Base-by-base conservation (phyloP, 495 filamentous ascomycete species). In the Sphaerosporella brunnea region DNA sequence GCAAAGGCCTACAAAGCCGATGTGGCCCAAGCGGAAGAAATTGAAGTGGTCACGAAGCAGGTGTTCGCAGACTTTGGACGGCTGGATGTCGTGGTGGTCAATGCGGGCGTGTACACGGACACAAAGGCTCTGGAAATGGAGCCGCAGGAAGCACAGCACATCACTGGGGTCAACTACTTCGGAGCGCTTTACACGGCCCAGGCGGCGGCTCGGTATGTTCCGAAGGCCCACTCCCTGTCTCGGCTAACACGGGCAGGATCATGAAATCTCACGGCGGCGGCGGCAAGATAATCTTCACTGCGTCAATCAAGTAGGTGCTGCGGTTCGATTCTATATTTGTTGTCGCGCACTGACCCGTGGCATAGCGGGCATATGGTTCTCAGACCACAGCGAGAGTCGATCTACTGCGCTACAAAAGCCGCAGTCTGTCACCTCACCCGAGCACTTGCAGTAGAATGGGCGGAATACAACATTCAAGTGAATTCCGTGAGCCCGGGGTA, bases 381-480 rank as follows among this genome's bases (percentile, higher is more conserved):
- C 23, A 51, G 56, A n/a, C 56, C 56, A 21, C 56, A 59, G 42
- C 57, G 50, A 11, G 56, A 59, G 53, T 59, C 56, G 2, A 59
- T 59, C 50, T 59, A 59, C 32, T 58, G 56, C 26, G 55, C 56
- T 21, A 58, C 85, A 43, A 94, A 94, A 59, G 86, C 87, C 4
- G 86, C 84, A 0, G 83, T 94, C 32, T 70, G 82, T 16, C 86
- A 94, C 56, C 65, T 94, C 37, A 79, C 79, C 4, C 70, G 78
- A 15, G 83, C 78, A 25, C 68, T 94, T 21, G 82, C 82, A 26
- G 87, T 90, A 28, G 86, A 94, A 61, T 93, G 87, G 80, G 85
- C 86, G 2, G 70, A 75, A 45, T 72, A 75, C 25, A 79, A 76
- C 48, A 92, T 93, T 53, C 75, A 88, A 5, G 86, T 94, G 36